Base-by-base conservation (phyloP, 768 basidiomycete genomes). In the Leccinum longicurvipes region DNA sequence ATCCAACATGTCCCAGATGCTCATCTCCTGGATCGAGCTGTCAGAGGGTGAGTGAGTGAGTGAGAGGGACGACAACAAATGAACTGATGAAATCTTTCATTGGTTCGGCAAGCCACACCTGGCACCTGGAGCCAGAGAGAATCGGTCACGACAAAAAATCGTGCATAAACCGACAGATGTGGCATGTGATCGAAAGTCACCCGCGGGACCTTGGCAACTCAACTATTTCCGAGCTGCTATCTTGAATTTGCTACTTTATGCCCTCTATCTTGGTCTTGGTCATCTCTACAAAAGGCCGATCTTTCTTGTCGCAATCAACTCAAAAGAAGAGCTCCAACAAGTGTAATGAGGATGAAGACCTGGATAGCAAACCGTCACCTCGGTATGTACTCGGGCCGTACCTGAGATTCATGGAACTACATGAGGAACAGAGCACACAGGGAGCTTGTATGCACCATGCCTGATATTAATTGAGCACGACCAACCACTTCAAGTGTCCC, bases 401-500 rank as follows among this genome's bases (percentile, higher is more conserved):
- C 25, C 45, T 41, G 39, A 41, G 5, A 19, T 19, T 41, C 19
- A 41, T 19, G 19, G 19, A 10, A 19, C 39, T n/a, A n/a, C 19
- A 19, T 19, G 19, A 41, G 39, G 19, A 41, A 41, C 19, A 19
- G 19, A 41, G 39, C n/a, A 19, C 36, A n/a, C 17, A 36, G 19
- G 36, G 10, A 32, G 10, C 36, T 39, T 10, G n/a, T 19, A 19
- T 39, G 36, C n/a, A 39, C 15, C 19, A 41, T 41, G n/a, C 36
- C 17, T 36, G 36, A 36, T 36, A 41, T 41, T 6, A 2, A 11
- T 19, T 19, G 19, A 41, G 19, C 19, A 41, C 19, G 19, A 19
- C 39, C 19, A 39, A n/a, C 27, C 28, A 4, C 32, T 21, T 63
- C 51, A 65, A 6, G 45, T 14, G 32, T 89, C 87, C 49, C 80